Percentiles rank a stretch among this genome's conserved stretches.
phyloP scores from a whole-genome alignment of 176 grass and related monocot genomes.

The Stipa capillata region DNA sequence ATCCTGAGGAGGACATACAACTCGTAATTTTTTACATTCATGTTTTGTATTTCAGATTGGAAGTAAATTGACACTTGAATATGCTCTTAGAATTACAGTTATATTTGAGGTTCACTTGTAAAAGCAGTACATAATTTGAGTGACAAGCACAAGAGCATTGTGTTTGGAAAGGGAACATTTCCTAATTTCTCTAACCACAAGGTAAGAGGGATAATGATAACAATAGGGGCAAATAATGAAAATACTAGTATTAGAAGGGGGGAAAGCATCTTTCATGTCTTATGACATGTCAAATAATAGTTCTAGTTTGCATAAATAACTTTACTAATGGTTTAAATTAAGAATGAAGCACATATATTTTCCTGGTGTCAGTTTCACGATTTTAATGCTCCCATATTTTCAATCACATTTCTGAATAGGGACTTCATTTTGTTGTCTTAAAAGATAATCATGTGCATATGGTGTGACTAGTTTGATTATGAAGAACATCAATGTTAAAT shows the following conservation, averaged over 20 bases:
- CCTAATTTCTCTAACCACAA: background rate
- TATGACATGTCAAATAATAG: background rate
- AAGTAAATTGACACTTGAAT: background rate
- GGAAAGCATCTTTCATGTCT: background rate
- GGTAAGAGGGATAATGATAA: background rate
- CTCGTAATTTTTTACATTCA: background rate
- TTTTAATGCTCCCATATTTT: background rate
- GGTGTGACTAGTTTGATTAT: background rate
- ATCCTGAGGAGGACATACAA: background rate
- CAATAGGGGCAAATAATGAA: background rate
- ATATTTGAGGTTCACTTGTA: background rate
- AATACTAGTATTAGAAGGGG: background rate
- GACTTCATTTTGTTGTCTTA: background rate
- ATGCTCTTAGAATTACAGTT: background rate
- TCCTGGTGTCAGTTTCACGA: background rate
- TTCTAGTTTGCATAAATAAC: background rate
- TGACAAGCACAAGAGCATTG: background rate
- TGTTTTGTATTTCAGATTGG: background rate
- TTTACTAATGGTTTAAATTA: background rate
- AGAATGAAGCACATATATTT: background rate
- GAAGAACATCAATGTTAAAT: constrained; percentile 1
- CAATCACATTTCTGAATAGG: background rate
- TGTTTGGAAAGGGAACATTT: background rate
- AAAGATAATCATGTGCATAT: background rate
- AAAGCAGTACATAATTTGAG: background rate